A percentile compares a stretch with the other conserved stretches of the same genome.
phyloP scores from a whole-genome alignment of 1,139 yeast genomes.

The Debaryomyces sp. region DNA sequence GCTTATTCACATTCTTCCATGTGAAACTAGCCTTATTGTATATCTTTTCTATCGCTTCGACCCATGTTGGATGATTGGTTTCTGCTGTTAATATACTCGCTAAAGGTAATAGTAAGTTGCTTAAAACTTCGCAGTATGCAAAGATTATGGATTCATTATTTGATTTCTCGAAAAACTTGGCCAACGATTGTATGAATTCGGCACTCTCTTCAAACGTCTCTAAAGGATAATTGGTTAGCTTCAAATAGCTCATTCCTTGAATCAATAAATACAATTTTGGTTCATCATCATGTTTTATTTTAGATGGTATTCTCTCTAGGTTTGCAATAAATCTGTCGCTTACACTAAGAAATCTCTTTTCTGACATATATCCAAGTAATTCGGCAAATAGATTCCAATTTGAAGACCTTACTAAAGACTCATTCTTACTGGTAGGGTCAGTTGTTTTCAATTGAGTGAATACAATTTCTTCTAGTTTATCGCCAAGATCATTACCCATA shows the following conservation, averaged over 20 bases:
- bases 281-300: constrained; percentile 59
- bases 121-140: constrained; percentile 85
- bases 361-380: constrained; percentile 87
- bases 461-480: constrained; percentile 88
- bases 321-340: constrained; percentile 94
- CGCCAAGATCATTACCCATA: constrained; percentile 79
- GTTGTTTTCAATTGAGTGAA: constrained; percentile 88
- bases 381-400: constrained; percentile 95
- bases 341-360: constrained; percentile 77
- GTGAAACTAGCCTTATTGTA: constrained; percentile 51
- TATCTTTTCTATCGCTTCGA: constrained; percentile 69
- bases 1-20: constrained; percentile 30
- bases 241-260: constrained; percentile 87
- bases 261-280: constrained; percentile 74
- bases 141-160: constrained; percentile 64
- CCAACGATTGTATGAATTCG: constrained; percentile 81
- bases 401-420: constrained; percentile 77
- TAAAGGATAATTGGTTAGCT: constrained; percentile 79
- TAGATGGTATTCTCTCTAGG: constrained; percentile 73
- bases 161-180: constrained; percentile 75
- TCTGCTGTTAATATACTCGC: constrained; percentile 92
- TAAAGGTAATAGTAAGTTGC: constrained; percentile 73
- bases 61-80: constrained; percentile 95
- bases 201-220: constrained; percentile 92
- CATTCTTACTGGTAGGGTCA: constrained; percentile 68